Evolutionary conservation across 305 asterid species (phyloP), one percentile per base, ranked within the genome.

Genomic region (Andrographis paniculata): DNA sequence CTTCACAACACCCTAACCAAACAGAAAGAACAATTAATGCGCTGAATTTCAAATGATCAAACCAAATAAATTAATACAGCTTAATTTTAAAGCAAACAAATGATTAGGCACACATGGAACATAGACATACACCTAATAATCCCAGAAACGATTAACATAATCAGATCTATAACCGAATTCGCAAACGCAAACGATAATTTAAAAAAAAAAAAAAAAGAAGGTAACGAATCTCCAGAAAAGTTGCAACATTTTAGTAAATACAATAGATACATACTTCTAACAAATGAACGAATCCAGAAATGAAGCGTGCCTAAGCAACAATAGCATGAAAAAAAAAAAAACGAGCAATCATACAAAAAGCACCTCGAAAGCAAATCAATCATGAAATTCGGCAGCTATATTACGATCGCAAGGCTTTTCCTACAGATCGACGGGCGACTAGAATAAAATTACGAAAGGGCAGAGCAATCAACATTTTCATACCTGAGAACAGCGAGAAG

Each of bases 1-100:
- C 65, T 15, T 45, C 52, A 38, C 36, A 48, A 50, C 64, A 60
- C 45, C 71, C 76, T 66, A 56, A 48, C 52, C 60, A 63, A 44
- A 50, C 45, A 56, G 14, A 61, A 37, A 45, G 48, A 17, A 17
- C 39, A 63, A 6, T 28, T 6, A 28, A 28, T 28, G 33, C 3
- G 9, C 6, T 19, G 11, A 50, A 61, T 27, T 36, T 37, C 19
- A 6, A 56, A 13, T 38, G 48, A 38, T 6, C 13, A 15, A 33
- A 33, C 20, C 36, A 19, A 18, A 53, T 19, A 14, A n/a, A 31
- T 12, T 30, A 44, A 9, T 2, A 17, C 50, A 15, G 48, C 17
- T 23, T 14, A 21, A 14, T 44, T 36, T 17, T 30, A 24, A 24
- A 7, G 5, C 16, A 13, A 20, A 17, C 27, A 23, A 35, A 15